phyloP scores from a whole-genome alignment of 2,329 filamentous ascomycete species.

The Thielaviopsis musarum region DNA sequence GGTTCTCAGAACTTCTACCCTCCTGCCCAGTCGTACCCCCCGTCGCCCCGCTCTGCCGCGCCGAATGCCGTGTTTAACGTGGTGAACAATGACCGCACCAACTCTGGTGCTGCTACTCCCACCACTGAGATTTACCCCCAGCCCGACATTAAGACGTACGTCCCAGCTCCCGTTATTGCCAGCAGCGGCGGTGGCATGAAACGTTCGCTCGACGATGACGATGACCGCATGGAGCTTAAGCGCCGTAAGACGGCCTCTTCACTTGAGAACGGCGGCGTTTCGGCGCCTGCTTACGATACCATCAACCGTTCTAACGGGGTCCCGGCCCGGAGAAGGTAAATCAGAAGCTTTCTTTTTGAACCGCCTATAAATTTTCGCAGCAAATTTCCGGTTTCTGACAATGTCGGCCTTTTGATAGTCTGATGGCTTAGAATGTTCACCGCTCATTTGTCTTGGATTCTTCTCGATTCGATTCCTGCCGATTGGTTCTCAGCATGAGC shows the following conservation, averaged over 20 bases:
- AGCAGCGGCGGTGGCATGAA: conserved; percentile 41
- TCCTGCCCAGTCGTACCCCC: conserved; percentile 52
- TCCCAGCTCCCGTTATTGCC: conserved; percentile 42
- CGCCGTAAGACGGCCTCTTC: conserved; percentile 53
- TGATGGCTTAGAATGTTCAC: conserved; percentile 11
- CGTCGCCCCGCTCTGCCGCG: conserved; percentile 53
- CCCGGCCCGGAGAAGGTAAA: conserved; percentile 26
- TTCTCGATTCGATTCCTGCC: not conserved
- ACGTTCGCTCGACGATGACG: conserved; percentile 38
- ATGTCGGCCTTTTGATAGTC: conserved; percentile 10
- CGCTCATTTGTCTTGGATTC: conserved; percentile 3
- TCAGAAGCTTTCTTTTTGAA: not conserved
- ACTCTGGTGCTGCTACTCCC: conserved; percentile 45
- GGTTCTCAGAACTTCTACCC: conserved; percentile 54
- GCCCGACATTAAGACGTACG: conserved; percentile 47
- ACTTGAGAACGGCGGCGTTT: conserved; percentile 39
- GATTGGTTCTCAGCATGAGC: not conserved
- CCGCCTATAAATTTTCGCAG: conserved; percentile 2
- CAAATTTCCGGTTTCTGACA: conserved; percentile 13
- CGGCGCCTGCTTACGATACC: conserved; percentile 31
- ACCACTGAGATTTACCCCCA: conserved; percentile 55
- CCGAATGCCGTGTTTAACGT: conserved; percentile 77
- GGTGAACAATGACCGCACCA: conserved; percentile 61
- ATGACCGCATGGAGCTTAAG: conserved; percentile 48
- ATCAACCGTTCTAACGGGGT: conserved; percentile 31